Evolutionary conservation across 2,329 filamentous ascomycete species (phyloP).

Genomic region (Pseudogymnoascus sp.): DNA sequence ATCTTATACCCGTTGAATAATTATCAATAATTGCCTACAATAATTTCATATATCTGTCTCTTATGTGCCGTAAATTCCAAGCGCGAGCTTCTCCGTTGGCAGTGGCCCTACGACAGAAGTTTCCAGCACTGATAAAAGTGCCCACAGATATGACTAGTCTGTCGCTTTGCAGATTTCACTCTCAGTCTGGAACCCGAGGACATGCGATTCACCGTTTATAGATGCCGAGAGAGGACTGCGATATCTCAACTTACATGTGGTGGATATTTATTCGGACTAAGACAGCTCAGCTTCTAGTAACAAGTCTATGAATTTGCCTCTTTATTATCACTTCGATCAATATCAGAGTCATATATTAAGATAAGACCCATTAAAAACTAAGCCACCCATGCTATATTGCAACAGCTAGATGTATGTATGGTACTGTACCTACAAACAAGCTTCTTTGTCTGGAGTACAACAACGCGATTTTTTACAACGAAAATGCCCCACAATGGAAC

Average conservation of each 20-base stretch:
- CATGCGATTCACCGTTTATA: neutral
- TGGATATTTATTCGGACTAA: neutral
- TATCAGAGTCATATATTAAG: neutral
- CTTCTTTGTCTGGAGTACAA: conserved; percentile 5
- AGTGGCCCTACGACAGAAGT: neutral
- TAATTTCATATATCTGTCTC: neutral
- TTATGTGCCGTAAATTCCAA: neutral
- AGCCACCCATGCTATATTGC: neutral
- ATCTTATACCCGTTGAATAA: conserved; percentile 8
- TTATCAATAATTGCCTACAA: neutral
- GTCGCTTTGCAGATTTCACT: neutral
- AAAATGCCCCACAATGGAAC: neutral
- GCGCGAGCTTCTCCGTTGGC: neutral
- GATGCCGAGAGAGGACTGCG: neutral
- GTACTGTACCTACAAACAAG: neutral
- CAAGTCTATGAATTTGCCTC: neutral
- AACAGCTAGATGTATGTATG: neutral
- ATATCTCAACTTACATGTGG: neutral
- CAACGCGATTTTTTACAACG: neutral
- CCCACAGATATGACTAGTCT: neutral
- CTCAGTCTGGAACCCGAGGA: neutral
- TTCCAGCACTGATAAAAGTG: neutral
- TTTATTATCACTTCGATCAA: neutral
- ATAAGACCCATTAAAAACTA: neutral
- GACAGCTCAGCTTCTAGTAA: neutral